Conservation (phyloP, 345 rosid species). For the Mangifera indica region DNA sequence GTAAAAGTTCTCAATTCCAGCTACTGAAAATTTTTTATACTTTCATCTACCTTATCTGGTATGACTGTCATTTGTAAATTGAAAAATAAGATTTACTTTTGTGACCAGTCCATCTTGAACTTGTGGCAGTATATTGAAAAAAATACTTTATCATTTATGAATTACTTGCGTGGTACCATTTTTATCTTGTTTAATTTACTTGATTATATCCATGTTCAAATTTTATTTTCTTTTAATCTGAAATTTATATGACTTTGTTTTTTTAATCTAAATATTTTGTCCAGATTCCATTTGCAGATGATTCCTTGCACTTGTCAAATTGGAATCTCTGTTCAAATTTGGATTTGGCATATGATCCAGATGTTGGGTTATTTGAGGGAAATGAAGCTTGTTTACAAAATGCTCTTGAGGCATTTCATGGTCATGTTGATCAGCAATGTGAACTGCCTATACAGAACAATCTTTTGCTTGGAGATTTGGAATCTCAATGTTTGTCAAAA, state of each 20-base stretch:
- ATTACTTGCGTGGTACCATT: background rate
- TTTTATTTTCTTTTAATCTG: background rate
- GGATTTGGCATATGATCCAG: slow-evolving; percentile 46
- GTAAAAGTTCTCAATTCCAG: background rate
- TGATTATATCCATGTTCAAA: background rate
- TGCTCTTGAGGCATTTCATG: slow-evolving; percentile 35
- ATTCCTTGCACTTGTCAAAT: slow-evolving; percentile 25
- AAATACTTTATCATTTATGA: background rate
- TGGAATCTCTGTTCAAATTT: slow-evolving; percentile 42
- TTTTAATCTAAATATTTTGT: slow-evolving; percentile 23
- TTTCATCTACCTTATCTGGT: background rate
- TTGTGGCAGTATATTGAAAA: background rate
- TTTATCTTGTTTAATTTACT: background rate
- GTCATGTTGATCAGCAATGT: slow-evolving; percentile 36
- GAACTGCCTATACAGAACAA: slow-evolving; percentile 33
- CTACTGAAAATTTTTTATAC: background rate
- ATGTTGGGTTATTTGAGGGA: slow-evolving; percentile 47
- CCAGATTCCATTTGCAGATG: slow-evolving; percentile 45
- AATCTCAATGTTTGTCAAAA: slow-evolving; percentile 27
- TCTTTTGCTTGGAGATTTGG: slow-evolving; percentile 36
- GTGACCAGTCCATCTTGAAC: background rate
- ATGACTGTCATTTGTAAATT: background rate
- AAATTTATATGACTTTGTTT: slow-evolving; percentile 6
- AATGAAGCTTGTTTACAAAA: slow-evolving; percentile 26
- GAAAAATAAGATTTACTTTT: background rate